A percentile compares a stretch with the other conserved stretches of the same genome.
Evolutionary conservation across 2,329 filamentous ascomycete species (phyloP).

Genomic region (Diaporthe helianthi): DNA sequence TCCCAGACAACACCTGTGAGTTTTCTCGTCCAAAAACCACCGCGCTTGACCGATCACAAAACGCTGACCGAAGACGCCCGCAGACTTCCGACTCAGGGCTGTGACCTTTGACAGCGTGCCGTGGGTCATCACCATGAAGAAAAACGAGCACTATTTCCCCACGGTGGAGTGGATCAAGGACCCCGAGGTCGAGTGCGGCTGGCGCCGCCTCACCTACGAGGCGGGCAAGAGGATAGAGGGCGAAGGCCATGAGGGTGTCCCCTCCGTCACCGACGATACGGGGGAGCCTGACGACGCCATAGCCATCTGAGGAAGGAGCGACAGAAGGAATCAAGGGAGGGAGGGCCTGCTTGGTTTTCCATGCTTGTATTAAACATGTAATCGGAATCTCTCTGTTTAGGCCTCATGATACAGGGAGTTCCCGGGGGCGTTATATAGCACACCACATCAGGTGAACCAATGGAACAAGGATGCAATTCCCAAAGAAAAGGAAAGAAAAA

Average conservation of each 20-base stretch:
- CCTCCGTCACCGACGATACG: slow-evolving; percentile 30
- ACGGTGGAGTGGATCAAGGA: slow-evolving; percentile 72
- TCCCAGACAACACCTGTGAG: slow-evolving; percentile 92
- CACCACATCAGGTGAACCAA: background rate
- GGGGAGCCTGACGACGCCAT: slow-evolving; percentile 32
- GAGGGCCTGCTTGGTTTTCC: background rate
- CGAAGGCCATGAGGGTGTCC: slow-evolving; percentile 32
- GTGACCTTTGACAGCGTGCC: slow-evolving; percentile 98
- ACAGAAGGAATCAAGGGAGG: background rate
- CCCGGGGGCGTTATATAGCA: slow-evolving; percentile 4
- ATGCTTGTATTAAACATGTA: slow-evolving; percentile 20
- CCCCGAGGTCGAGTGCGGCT: slow-evolving; percentile 29
- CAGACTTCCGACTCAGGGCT: slow-evolving; percentile 93
- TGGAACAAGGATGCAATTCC: background rate
- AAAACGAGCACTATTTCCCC: slow-evolving; percentile 95
- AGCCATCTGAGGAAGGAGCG: slow-evolving; percentile 1
- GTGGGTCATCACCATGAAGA: slow-evolving; percentile 99
- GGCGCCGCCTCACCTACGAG: slow-evolving; percentile 34
- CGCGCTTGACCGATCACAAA: background rate
- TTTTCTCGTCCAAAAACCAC: slow-evolving; percentile 32
- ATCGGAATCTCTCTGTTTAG: slow-evolving; percentile 4
- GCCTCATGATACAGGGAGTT: background rate
- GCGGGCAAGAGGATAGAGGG: slow-evolving; percentile 35
- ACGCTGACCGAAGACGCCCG: slow-evolving; percentile 35
- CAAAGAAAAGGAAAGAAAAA: too few relatives aligned